Base-by-base conservation (phyloP, 2,329 filamentous ascomycete genomes). In the Pochonia chlamydosporia region DNA sequence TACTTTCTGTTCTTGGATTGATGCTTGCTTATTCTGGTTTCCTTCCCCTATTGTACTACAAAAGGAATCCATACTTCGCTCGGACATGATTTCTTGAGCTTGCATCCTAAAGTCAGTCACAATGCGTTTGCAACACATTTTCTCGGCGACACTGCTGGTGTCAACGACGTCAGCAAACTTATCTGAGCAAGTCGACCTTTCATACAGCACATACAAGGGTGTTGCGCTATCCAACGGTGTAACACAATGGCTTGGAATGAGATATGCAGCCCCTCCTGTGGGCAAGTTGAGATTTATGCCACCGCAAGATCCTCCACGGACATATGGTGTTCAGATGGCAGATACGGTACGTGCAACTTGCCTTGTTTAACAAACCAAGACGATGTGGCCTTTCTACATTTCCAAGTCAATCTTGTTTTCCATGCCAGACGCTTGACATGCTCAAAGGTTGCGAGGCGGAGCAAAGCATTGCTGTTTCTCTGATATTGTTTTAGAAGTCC, bases 221-320 rank as follows among this genome's bases (percentile, higher is more conserved):
- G 64, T 68, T 4, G 59, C 69, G 1, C 67, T 75, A 2, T 54
- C 64, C 0, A 78, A 78, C 54, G 84, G 82, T 1, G 68, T 89
- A 41, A 81, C 77, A 3, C 75, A 84, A 62, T 92, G 85, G 85
- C 73, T 88, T 7, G 87, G 86, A 1, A 79, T 93, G 52, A 79
- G 85, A 37, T 93, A 81, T 67, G 87, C 87, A 1, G 81, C 84
- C 5, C 72, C 86, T 13, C 87, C 87, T 0, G 48, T 85, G 2
- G 84, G 82, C 1, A 56, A 76, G 5, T 60, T 87, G 50, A 75
- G 88, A 18, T 92, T 90, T 59, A 70, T 74, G 45, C 79, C 81
- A 11, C 85, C 88, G 0, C 69, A 76, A 56, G 82, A 87, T 60
- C 86, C 87, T 2, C 52, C 66, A 0, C 54, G 61, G 2, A 65